Evolutionary conservation across 345 rosid genomes (phyloP), one percentile per base, ranked within the genome.

Genomic region (Viola odorata): DNA sequence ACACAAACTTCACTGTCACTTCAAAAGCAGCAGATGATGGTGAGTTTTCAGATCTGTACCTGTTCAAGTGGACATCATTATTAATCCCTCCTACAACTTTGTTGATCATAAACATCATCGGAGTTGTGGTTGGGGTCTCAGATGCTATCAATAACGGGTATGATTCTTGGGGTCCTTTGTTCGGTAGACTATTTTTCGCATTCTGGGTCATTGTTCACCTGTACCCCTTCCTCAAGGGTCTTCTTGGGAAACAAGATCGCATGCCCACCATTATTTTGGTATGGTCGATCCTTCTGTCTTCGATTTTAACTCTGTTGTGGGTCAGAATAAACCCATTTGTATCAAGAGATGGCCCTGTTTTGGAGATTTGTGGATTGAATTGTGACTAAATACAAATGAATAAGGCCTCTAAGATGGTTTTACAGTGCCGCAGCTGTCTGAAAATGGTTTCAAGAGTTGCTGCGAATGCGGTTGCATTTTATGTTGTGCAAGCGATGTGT

Each of bases 101-200:
- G 69, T 70, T 92, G 77, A 84, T 92, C 66, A 87, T 92, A 23
- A 92, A 92, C 74, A 69, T 92, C 6, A 71, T 92, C 0, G 98
- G 98, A 55, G 94, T 92, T 7, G 76, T 92, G 9, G 98, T 92
- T 0, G 98, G 98, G n/a, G n/a, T 92, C 63, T 85, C 98, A 0
- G 96, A 92, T 49, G 98, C 98, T 41, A 92, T 92, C 73, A 92
- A 91, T 74, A 92, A 92, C 3, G 98, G 98, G 32, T 92, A 92
- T 47, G 98, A 92, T 73, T 92, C 98, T 0, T 92, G 98, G 98
- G 98, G 98, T 12, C 98, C 98, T 0, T 79, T 92, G 45, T 92
- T 92, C 8, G 98, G 98, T 37, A 82, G 98, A 74, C 85, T 92
- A 51, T 89, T 92, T 70, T 92, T 92, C 6, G 85, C 98, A 42